Evolutionary conservation across 768 basidiomycete species (phyloP).

Genomic region (Royoungia palumana): DNA sequence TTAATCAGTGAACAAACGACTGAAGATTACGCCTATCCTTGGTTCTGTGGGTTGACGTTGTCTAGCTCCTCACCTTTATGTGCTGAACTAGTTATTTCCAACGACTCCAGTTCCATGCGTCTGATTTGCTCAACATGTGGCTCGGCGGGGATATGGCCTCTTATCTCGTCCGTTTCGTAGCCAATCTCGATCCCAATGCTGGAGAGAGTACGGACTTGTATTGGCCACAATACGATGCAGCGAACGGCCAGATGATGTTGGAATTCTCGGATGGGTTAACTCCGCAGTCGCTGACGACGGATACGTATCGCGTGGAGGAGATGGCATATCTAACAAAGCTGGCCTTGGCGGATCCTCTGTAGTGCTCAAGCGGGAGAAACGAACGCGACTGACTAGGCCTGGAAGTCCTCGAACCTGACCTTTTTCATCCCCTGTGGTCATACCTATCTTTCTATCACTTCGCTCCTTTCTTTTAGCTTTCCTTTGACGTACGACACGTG

Average conservation of each 20-base stretch:
- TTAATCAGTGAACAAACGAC: slow-evolving; percentile 41
- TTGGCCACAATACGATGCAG: slow-evolving; percentile 44
- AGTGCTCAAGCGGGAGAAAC: no score
- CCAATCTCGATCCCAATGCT: slow-evolving; percentile 38
- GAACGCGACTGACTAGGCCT: no score
- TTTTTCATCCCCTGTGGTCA: no score
- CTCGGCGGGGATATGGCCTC: slow-evolving; percentile 41
- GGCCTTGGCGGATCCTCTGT: slow-evolving; percentile 4
- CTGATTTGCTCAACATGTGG: slow-evolving; percentile 43
- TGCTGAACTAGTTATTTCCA: not conserved
- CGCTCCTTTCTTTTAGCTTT: no score
- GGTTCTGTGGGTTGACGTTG: slow-evolving; percentile 38
- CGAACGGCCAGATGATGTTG: slow-evolving; percentile 33
- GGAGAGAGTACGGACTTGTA: slow-evolving; percentile 24
- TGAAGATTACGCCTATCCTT: slow-evolving; percentile 40
- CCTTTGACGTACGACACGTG: no score
- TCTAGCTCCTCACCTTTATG: not conserved
- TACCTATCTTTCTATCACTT: no score
- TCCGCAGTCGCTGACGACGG: slow-evolving; percentile 35
- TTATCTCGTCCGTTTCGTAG: slow-evolving; percentile 25
- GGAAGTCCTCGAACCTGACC: no score
- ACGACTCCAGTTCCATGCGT: slow-evolving; percentile 37
- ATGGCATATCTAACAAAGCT: slow-evolving; percentile 33
- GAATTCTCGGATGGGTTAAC: slow-evolving; percentile 39
- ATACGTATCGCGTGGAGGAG: slow-evolving; percentile 41